Conservation (phyloP, 352 stramenopile species). For the Globisporangium nunn region DNA sequence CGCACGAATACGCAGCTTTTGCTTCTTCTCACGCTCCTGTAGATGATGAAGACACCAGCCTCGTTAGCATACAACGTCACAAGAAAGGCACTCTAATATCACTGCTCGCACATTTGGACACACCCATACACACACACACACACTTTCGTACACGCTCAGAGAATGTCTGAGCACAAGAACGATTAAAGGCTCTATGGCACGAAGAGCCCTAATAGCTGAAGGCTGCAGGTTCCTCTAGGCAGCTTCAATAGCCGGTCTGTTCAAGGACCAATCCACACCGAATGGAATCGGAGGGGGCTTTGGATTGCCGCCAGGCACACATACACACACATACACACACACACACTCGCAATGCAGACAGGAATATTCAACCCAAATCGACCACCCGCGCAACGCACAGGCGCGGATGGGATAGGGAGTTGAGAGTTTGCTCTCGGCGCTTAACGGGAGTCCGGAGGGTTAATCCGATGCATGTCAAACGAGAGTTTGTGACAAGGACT, state of each 20-base stretch:
- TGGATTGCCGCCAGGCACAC: conserved; percentile 64
- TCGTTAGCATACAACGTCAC: not conserved
- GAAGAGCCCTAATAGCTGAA: conserved; percentile 85
- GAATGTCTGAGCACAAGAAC: conserved; percentile 89
- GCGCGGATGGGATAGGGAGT: conserved; percentile 54
- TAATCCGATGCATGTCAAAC: conserved; percentile 86
- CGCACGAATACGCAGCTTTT: conserved; percentile 73
- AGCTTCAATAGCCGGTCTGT: conserved; percentile 90
- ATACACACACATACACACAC: conserved; percentile 14
- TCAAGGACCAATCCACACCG: conserved; percentile 84
- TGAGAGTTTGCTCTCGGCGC: conserved; percentile 55
- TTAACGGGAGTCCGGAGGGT: conserved; percentile 89
- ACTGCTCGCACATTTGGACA: conserved; percentile 12
- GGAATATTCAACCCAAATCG: conserved; percentile 64
- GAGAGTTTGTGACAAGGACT: conserved; percentile 76
- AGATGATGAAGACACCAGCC: conserved; percentile 7
- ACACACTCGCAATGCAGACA: conserved; percentile 12
- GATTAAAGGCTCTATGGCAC: conserved; percentile 70
- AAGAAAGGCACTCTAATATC: not conserved
- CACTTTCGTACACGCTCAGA: conserved; percentile 2
- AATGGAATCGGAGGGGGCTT: conserved; percentile 80
- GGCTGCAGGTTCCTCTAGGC: conserved; percentile 81
- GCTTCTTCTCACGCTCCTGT: conserved; percentile 82
- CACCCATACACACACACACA: conserved; percentile 16
- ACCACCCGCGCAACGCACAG: conserved; percentile 42